Evolutionary conservation across 2,329 filamentous ascomycete genomes (phyloP).

Genomic region (Paracorniculantispora psalliotae): DNA sequence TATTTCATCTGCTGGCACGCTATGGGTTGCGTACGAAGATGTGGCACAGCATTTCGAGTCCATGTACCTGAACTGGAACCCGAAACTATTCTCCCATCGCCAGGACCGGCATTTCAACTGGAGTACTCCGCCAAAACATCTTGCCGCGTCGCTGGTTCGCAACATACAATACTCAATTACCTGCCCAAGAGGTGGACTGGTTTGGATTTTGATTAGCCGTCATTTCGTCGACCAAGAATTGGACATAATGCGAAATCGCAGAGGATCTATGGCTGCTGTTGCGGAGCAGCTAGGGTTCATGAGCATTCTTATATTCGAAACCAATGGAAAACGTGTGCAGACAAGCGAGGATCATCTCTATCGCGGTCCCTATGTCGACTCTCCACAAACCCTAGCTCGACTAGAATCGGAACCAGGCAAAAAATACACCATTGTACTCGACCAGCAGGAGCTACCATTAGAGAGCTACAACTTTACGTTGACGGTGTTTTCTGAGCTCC

Average conservation of each 20-base stretch:
- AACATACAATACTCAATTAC: constrained; percentile 70
- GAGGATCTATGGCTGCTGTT: constrained; percentile 37
- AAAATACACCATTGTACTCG: constrained; percentile 59
- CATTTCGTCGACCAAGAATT: constrained; percentile 73
- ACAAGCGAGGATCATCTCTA: constrained; percentile 67
- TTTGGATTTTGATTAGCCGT: constrained; percentile 82
- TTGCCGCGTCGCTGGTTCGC: constrained; percentile 52
- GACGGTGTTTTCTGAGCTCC: constrained; percentile 67
- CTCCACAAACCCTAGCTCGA: constrained; percentile 81
- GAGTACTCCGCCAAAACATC: constrained; percentile 52
- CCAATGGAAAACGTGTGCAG: constrained; percentile 65
- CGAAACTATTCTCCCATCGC: constrained; percentile 70
- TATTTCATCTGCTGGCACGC: constrained; percentile 57
- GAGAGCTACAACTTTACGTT: constrained; percentile 79
- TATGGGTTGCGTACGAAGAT: constrained; percentile 89
- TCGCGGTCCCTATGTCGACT: constrained; percentile 85
- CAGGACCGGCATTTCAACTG: constrained; percentile 90
- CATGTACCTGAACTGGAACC: constrained; percentile 97
- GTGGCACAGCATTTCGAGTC: constrained; percentile 91
- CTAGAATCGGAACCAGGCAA: constrained; percentile 42
- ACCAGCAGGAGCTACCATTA: constrained; percentile 72
- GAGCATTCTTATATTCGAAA: constrained; percentile 75
- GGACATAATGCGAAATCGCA: constrained; percentile 45
- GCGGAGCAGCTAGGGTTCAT: constrained; percentile 71
- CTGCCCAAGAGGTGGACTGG: constrained; percentile 51